Base-by-base conservation (phyloP, 2,329 filamentous ascomycete species). In the Sporothrix pallida region DNA sequence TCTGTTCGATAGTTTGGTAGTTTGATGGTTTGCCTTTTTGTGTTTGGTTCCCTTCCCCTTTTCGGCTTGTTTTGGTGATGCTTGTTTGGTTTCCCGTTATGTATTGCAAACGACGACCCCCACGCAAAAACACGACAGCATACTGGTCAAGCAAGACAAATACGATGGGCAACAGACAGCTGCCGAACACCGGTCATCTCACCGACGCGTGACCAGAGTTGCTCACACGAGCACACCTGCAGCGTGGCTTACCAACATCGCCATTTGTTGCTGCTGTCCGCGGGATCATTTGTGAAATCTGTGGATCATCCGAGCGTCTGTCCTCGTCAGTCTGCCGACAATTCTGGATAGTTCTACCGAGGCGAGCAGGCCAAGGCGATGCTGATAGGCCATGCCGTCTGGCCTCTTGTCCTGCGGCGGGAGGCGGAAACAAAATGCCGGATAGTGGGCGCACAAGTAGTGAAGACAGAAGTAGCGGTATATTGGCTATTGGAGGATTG, bases 351-450 rank as follows among this genome's bases (percentile, higher is more conserved):
- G 63, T 23, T 17, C 50, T 26, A 44, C n/a, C 31, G 23, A 56
- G 9, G 8, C 17, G 0, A 23, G 20, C 20, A 17, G 20, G 13
- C 12, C 20, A 31, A 20, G 23, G 17, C 62, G 20, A 5, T 15
- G 5, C 10, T 73, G 52, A 69, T 69, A 60, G 71, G 71, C 23
- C 23, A 37, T 4, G 9, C 52, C 71, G 26, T 73, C 71, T 42
- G 71, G 62, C 63, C 23, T 73, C 23, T 37, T 37, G 58, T 37
- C 23, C 46, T 65, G 62, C 52, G 54, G 48, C 70, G 70, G 62
- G 20, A 63, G 15, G 52, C 73, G 70, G 73, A 68, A 46, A 17
- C 17, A n/a, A 15, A 15, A n/a, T 71, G 26, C 70, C 52, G 56
- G 69, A 31, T 17, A 12, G 26, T 63, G 48, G 23, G 52, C 31